Conservation (phyloP, 2,329 filamentous ascomycete genomes). For the Ophiobolus disseminans region DNA sequence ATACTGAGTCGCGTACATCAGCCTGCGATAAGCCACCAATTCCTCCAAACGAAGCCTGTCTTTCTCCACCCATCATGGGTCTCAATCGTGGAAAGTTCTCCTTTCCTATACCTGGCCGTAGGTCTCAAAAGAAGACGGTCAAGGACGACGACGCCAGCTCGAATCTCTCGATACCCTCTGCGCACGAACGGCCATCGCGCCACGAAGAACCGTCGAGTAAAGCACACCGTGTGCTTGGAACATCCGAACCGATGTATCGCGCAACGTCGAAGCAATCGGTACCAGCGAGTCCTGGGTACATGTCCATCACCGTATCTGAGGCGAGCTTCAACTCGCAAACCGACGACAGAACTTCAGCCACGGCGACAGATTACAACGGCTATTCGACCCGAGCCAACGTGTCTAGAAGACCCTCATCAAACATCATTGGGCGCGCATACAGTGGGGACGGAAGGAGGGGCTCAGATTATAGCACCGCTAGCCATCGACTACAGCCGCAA, state of each 20-base stretch:
- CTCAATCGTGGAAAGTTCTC: conserved; percentile 43
- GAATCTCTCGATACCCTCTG: conserved; percentile 23
- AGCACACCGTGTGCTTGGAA: conserved; percentile 49
- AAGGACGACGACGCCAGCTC: conserved; percentile 26
- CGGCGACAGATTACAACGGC: conserved; percentile 25
- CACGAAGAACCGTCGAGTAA: conserved; percentile 39
- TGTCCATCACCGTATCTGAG: conserved; percentile 41
- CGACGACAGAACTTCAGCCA: conserved; percentile 29
- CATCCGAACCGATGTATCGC: conserved; percentile 38
- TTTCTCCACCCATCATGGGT: conserved; percentile 34
- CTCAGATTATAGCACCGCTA: conserved; percentile 40
- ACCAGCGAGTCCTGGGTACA: conserved; percentile 40
- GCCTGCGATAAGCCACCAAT: conserved; percentile 35
- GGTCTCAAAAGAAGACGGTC: conserved; percentile 22
- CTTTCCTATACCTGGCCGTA: conserved; percentile 47
- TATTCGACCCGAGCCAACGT: conserved; percentile 29
- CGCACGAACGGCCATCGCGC: conserved; percentile 34
- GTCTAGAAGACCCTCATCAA: conserved; percentile 45
- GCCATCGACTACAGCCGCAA: conserved; percentile 37
- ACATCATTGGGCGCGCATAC: conserved; percentile 36
- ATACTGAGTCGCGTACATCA: conserved; percentile 35
- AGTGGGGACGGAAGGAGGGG: conserved; percentile 28
- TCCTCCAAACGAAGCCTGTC: conserved; percentile 10
- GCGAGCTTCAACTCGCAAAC: conserved; percentile 36
- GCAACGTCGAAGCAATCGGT: conserved; percentile 29